Evolutionary conservation across 148 eudicot genomes (phyloP), one percentile per base, ranked within the genome.

Genomic region (Euryodendron excelsum): DNA sequence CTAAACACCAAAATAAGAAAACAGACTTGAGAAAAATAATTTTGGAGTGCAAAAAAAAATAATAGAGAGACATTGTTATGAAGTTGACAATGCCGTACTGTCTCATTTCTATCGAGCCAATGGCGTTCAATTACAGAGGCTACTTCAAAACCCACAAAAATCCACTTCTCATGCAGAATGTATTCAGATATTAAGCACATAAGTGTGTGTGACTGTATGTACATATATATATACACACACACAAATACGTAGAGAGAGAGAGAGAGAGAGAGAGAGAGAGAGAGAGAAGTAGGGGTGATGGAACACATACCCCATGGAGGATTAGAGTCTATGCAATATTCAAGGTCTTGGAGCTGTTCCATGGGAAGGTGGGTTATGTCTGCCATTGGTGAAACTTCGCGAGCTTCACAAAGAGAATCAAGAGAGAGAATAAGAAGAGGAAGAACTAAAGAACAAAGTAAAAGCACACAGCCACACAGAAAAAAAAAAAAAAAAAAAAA

Each of bases 261-360:
- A 27, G n/a, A 3, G 37, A 18, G 55, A 61, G 69, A 27, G 23
- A 59, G 77, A 50, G 55, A 68, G 67, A 69, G 67, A 34, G 41
- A 37, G n/a, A 68, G 74, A 25, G n/a, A 41, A 9, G 45, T 41
- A 9, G 45, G 45, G 45, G 36, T 76, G 59, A 78, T 77, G 53
- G 59, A 31, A 47, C 30, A 48, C 78, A 55, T 96, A 96, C 98
- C 81, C 99, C 98, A 96, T 59, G 99, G 99, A 80, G 98, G 99
- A 82, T 96, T 93, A 60, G 99, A 96, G 82, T 96, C 99, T 79
- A 96, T 96, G 90, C 99, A 96, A 82, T 93, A 96, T 65, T 96
- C 99, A 52, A 96, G 94, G 94, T 96, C 99, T 78, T 96, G 99
- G 4, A 93, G 99, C 89, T 96, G 99, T 60, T 96, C 99, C 99